Conservation (phyloP, 2,329 filamentous ascomycete genomes). For the Purpureocillium takamizusanense region DNA sequence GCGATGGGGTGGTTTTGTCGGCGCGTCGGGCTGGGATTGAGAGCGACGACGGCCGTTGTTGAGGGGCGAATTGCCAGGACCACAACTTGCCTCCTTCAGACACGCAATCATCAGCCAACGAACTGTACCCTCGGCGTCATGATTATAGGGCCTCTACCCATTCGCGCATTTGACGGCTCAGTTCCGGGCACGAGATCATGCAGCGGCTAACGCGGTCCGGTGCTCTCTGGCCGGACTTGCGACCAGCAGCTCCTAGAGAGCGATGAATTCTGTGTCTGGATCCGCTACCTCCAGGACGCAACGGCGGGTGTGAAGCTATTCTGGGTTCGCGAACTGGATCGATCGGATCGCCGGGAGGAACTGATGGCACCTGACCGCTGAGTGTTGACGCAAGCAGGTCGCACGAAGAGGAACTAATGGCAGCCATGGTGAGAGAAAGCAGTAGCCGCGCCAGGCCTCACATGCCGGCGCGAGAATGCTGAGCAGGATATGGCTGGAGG, state of each 20-base stretch:
- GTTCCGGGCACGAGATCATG: slow-evolving; percentile 6
- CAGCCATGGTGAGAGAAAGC: too few species aligned
- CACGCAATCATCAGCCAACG: background rate
- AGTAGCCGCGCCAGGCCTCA: too few species aligned
- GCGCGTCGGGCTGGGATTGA: slow-evolving; percentile 15
- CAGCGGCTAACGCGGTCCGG: background rate
- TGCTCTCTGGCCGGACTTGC: background rate
- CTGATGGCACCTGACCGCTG: too few species aligned
- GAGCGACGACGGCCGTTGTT: slow-evolving; percentile 9
- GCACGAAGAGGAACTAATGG: too few species aligned
- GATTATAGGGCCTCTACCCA: background rate
- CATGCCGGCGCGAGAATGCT: too few species aligned
- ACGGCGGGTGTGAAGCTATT: too few species aligned
- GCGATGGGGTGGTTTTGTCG: slow-evolving; percentile 13
- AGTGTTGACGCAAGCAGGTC: too few species aligned
- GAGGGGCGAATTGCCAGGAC: slow-evolving; percentile 5
- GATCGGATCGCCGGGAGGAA: too few species aligned
- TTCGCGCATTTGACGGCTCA: slow-evolving; percentile 1
- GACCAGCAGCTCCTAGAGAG: background rate
- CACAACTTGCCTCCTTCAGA: background rate
- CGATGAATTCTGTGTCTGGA: background rate
- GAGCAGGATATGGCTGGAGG: too few species aligned
- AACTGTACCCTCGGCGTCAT: too few species aligned
- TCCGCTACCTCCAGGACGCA: background rate
- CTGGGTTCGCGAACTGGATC: too few species aligned